Evolutionary conservation across 2,329 filamentous ascomycete species (phyloP), one percentile per base, ranked within the genome.

Genomic region (Aureobasidium sp.): DNA sequence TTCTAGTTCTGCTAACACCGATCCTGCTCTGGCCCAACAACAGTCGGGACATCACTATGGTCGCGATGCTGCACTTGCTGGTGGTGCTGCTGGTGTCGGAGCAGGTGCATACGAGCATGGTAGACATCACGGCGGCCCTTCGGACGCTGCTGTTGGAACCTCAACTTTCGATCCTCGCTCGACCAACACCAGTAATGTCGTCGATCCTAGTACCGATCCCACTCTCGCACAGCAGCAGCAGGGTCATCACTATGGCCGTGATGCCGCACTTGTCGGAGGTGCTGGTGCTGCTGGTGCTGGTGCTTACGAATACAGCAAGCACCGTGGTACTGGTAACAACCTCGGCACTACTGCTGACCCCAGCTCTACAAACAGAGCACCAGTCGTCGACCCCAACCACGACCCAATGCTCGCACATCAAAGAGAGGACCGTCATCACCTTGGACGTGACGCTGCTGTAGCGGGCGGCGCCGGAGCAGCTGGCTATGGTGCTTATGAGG

Each of bases 41-140:
- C 32, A 57, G 32, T 52, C 57, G 1, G 64, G 69, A 24, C 66
- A 71, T 36, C 71, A 72, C 52, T 66, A 71, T 43, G 71, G 70
- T 32, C 68, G 70, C 20, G 69, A 75, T 56, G 69, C 70, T 20
- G 71, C 69, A 15, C 20, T 51, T 32, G 70, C 66, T 52, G 74
- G 71, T 44, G 71, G 68, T 34, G 65, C 68, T n/a, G 70, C 69
- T 13, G 70, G 68, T 34, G 68, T 70, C 34, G 72, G 71, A 9
- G 69, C 70, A 46, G 71, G 71, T 52, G 73, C 69, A 0, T 67
- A 74, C 46, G 72, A 74, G 59, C 67, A 67, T 10, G 65, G 64
- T 1, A 66, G 72, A 57, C 72, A 74, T 46, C 68, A 67, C 26
- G 17, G 7, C 26, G 20, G 3, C 9, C 24, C 56, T 32, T 9